Evolutionary conservation across 2,329 filamentous ascomycete species (phyloP), one percentile per base, ranked within the genome.

Genomic region (Rhinocladiella similis): DNA sequence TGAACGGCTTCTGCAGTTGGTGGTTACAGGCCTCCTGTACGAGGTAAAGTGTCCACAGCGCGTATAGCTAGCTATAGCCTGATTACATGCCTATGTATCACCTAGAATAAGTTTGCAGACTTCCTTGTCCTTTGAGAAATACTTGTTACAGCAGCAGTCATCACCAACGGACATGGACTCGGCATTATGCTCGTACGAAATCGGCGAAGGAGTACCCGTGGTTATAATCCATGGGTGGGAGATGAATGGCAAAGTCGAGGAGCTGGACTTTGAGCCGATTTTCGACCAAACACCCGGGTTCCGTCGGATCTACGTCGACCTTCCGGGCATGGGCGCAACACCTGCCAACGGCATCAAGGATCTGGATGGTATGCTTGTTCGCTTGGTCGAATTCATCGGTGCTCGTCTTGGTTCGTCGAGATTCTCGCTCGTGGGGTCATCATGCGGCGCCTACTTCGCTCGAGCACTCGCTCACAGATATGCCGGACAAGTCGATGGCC

Each of bases 161-260:
- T 9, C 10, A 33, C 2, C 29, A 33, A 33, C 29, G 10, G 10
- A 33, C 29, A 33, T 33, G 29, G 29, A 9, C 6, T 33, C 29
- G 29, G 10, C 29, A 33, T 33, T 33, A 12, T 33, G 10, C 29
- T 4, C 43, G 13, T 12, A 20, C 22, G 46, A 48, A 18, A 16
- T 33, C 27, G 46, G 46, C 20, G 59, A 67, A 50, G 66, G 67
- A 9, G 52, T 68, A 22, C 65, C 66, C 16, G 50, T 69, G n/a
- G 27, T 69, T 16, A 65, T 69, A 47, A 62, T 69, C 18, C 67
- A 67, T 54, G 67, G 67, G 29, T 69, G 67, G 67, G 25, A 66
- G 38, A 54, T 67, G 53, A 29, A 61, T 1, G 63, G 59, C 25
- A 61, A 39, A 56, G 61, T 46, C 19, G 67, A 69, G 42, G 54